Evolutionary conservation across 176 grass and related monocot species (phyloP), one percentile per base, ranked within the genome.

Genomic region (Carex pumila): DNA sequence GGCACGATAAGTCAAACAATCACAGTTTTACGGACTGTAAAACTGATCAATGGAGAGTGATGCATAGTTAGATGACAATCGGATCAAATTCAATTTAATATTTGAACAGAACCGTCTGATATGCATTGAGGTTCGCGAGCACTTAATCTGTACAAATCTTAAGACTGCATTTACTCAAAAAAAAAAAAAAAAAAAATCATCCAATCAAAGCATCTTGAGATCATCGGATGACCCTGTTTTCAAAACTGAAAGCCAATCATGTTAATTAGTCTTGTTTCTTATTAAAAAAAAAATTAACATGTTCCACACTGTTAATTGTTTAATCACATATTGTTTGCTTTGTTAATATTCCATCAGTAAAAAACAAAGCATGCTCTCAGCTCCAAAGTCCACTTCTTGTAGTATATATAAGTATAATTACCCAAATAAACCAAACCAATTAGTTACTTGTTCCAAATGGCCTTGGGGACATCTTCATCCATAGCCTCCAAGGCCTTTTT

Each of bases 361-460:
- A 64, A 58, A 64, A 10, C 41, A 37, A 45, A 4, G 36, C 17
- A 10, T 45, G 7, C 6, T 71, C 32, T 71, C 36, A 7, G 37
- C 67, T 43, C 67, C 45, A 54, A 56, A 79, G 49, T 29, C 47
- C 10, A 73, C 69, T 73, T 73, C 21, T 78, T 12, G 12, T 55
- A 5, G 13, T 79, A 53, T 53, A 53, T 53, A 54, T 15, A 18
- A 25, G 25, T 25, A 25, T 25, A 25, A 25, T 25, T 25, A 13
- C 9, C 19, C 17, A 19, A 18, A 71, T 11, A 71, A 47, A 11
- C 15, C 68, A 71, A 71, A 45, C 30, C 22, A 9, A 53, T 78
- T n/a, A n/a, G n/a, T n/a, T 55, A 15, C 49, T 57, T 79, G n/a
- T 55, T 78, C n/a, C 75, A 79, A 58, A 79, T 79, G 75, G 75